phyloP scores from a whole-genome alignment of 1,284 basidiomycete genomes.

The Inonotus hispidus region DNA sequence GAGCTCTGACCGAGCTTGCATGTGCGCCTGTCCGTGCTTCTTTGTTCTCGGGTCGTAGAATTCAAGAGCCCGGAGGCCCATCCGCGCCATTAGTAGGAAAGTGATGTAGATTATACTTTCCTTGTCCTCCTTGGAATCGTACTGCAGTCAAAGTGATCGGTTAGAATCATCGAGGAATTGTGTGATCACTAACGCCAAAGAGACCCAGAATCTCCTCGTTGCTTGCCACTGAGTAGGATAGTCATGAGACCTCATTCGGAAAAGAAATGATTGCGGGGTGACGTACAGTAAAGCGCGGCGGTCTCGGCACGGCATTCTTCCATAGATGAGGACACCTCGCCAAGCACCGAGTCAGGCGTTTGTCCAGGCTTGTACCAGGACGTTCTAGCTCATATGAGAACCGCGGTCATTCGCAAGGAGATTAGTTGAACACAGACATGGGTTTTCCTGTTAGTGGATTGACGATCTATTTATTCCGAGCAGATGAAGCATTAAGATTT shows the following conservation, averaged over 20 bases:
- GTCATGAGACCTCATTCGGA: conserved; percentile 34
- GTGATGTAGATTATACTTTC: conserved; percentile 77
- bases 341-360: conserved; percentile 72
- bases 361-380: conserved; percentile 81
- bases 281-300: conserved; percentile 69
- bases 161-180: not conserved
- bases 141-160: conserved; percentile 34
- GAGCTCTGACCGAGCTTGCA: conserved; percentile 68
- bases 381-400: conserved; percentile 34
- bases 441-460: conserved; percentile 82
- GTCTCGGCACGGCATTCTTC: conserved; percentile 86
- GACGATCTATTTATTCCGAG: conserved; percentile 43
- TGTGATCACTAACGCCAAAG: conserved; percentile 47
- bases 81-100: conserved; percentile 81
- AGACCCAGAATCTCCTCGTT: conserved; percentile 70
- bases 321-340: conserved; percentile 81
- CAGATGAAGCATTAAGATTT: not conserved
- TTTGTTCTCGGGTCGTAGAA: conserved; percentile 74
- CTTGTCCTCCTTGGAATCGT: conserved; percentile 57
- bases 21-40: conserved; percentile 89
- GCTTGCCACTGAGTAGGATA: conserved; percentile 35
- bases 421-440: conserved; percentile 43
- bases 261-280: not conserved
- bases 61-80: conserved; percentile 73
- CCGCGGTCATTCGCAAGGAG: not conserved